Evolutionary conservation across 768 basidiomycete genomes (phyloP), one percentile per base, ranked within the genome.

Genomic region (Boletus vinaceobasis): DNA sequence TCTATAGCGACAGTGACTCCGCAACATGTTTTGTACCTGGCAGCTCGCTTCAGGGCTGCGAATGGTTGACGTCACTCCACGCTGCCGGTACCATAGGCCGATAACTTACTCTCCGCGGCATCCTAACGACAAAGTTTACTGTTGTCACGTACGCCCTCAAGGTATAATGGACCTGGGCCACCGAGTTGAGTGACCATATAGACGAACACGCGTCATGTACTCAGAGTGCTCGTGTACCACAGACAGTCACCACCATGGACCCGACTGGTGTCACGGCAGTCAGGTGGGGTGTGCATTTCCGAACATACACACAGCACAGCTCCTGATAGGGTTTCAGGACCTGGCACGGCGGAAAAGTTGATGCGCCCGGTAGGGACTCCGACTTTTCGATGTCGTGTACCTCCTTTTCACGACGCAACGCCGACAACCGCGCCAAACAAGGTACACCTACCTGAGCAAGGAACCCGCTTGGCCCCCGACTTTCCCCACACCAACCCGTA

Each of bases 31-130:
- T 50, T 19, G 48, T 38, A 35, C 48, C 35, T 38, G 49, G 48
- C 35, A 38, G 39, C 40, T 50, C 33, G 37, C 51, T 27, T 58
- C 63, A 63, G 63, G 65, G 65, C 48, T 50, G 54, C 40, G 26
- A 54, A 60, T 53, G 59, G 45, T 56, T 60, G 63, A 59, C 65
- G 55, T 50, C 53, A 63, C 65, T 70, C 63, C 70, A 67, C 29
- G 50, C 51, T 59, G 47, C 53, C 43, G 68, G 70, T 65, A 53
- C 58, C 58, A 46, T 46, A 15, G 43, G 48, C 51, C 58, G 60
- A 58, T 42, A 63, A 55, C 45, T 36, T 14, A 40, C 49, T 31
- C 37, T 55, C 63, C 62, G 62, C 64, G 69, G 62, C 58, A 50
- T 47, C 55, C 21, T 33, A 49, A 52, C 48, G 46, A 57, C 52